Evolutionary conservation across 331 rosid species (phyloP).

Genomic region (Pyracantha coccinea): DNA sequence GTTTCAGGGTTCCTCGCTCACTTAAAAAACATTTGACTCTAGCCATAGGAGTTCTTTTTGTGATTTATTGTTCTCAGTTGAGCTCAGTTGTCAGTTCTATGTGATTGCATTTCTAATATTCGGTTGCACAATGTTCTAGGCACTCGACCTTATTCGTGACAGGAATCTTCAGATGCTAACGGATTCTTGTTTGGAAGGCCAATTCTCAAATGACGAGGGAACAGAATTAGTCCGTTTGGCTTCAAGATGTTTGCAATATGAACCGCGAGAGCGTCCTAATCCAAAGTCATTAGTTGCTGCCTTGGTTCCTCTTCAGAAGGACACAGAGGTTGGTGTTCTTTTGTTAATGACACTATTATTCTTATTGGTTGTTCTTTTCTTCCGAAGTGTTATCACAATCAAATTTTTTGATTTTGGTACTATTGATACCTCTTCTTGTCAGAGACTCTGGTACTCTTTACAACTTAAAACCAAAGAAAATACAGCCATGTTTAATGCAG

Average conservation of each 20-base stretch:
- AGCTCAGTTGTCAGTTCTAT: neutral
- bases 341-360: neutral
- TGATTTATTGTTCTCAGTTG: neutral
- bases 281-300: constrained; percentile 74
- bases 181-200: constrained; percentile 93
- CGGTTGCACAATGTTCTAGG: constrained; percentile 37
- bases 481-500: neutral
- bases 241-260: constrained; percentile 81
- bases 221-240: constrained; percentile 82
- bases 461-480: neutral
- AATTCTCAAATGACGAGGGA: constrained; percentile 78
- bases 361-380: neutral
- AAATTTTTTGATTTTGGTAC: neutral
- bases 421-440: neutral
- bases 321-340: constrained; percentile 57
- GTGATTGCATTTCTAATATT: constrained; percentile 12
- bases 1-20: neutral
- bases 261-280: constrained; percentile 92
- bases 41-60: neutral
- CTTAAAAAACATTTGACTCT: neutral
- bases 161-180: constrained; percentile 72
- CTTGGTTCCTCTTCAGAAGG: constrained; percentile 87
- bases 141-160: constrained; percentile 90
- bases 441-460: neutral
- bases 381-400: neutral